A percentile compares a stretch with the other conserved stretches of the same genome.
These are phyloP conservation scores for Thymus quinquecostatus DNA, from an alignment of 257 asterid species.

Conservation along the genomic window DNA sequence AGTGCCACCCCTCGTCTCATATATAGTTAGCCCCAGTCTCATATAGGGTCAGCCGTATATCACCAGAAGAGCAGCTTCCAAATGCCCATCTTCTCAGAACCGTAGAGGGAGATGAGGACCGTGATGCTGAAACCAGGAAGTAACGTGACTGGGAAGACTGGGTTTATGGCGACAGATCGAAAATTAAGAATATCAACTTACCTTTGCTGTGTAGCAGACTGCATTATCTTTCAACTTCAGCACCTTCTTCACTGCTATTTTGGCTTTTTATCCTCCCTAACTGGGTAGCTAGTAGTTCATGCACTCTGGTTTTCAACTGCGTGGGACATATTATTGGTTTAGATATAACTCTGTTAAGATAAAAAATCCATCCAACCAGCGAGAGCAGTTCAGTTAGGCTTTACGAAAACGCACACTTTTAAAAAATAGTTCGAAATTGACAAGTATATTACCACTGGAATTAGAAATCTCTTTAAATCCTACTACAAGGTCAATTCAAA, in stretches of 20 bases:
- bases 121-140: slow-evolving; percentile 5
- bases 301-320: slow-evolving; percentile 78
- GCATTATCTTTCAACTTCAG: slow-evolving; percentile 31
- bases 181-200: slow-evolving; percentile 6
- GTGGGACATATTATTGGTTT: slow-evolving; percentile 9
- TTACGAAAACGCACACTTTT: not conserved
- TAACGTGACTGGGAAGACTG: not conserved
- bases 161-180: not conserved
- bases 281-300: slow-evolving; percentile 73
- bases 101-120: not conserved
- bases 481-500: slow-evolving; percentile 18
- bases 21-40: not conserved
- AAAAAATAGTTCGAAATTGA: not conserved
- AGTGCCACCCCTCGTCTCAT: not conserved
- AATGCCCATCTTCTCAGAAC: not conserved
- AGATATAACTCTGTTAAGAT: slow-evolving; percentile 5
- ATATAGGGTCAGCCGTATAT: not conserved
- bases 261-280: slow-evolving; percentile 47
- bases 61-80: not conserved
- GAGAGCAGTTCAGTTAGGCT: not conserved
- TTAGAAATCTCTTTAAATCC: not conserved
- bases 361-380: slow-evolving; percentile 16
- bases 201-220: slow-evolving; percentile 11
- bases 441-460: not conserved
- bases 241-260: slow-evolving; percentile 41